phyloP scores from a whole-genome alignment of 129 eudicot genomes.

The Mikania micrantha region DNA sequence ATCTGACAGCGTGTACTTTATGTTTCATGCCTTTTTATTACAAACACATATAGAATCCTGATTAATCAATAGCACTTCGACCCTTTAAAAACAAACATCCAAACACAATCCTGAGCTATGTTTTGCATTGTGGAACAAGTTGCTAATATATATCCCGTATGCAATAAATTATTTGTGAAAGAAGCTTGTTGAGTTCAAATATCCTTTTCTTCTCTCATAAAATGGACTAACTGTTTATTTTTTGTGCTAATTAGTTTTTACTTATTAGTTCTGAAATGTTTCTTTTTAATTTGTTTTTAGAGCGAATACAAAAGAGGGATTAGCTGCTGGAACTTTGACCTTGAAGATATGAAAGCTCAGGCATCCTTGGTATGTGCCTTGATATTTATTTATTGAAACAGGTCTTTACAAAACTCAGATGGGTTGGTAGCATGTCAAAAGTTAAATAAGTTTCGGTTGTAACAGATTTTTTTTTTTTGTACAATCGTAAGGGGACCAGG shows the following conservation, averaged over 20 bases:
- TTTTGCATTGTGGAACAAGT: background rate
- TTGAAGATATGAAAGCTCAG: constrained; percentile 94
- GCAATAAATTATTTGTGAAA: background rate
- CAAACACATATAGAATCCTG: background rate
- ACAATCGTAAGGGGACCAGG: background rate
- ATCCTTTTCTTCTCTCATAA: background rate
- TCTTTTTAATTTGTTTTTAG: constrained; percentile 35
- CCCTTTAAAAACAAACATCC: background rate
- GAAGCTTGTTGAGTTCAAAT: constrained; percentile 12
- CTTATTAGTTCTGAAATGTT: constrained; percentile 1
- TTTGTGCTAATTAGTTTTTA: background rate
- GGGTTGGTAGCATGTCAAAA: background rate
- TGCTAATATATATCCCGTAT: background rate
- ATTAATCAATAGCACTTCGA: background rate
- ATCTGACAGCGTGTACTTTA: background rate
- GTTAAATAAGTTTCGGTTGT: background rate
- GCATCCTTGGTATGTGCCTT: constrained; percentile 74
- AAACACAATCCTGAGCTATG: background rate
- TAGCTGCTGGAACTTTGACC: constrained; percentile 91
- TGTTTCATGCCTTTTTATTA: background rate
- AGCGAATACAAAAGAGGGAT: constrained; percentile 96
- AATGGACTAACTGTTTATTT: background rate
- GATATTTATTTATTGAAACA: background rate
- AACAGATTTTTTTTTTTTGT: background rate
- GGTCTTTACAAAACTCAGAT: constrained; percentile 6